Conservation (phyloP, 169 alveolate species). For the Plasmodium cynomolgi region DNA sequence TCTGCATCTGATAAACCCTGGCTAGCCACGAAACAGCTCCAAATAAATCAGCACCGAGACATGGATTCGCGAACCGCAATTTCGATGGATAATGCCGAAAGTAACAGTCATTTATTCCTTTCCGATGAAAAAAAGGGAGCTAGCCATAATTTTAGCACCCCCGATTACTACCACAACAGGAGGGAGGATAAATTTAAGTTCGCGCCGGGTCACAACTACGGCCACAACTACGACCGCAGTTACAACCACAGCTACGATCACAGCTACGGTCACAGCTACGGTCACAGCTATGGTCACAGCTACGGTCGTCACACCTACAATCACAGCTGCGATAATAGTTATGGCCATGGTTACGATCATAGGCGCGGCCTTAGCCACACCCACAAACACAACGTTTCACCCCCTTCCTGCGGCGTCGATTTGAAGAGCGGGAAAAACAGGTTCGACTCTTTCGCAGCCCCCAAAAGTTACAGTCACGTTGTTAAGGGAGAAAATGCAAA, state of each 20-base stretch:
- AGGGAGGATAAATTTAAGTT: constrained; percentile 16
- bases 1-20: neutral
- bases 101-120: constrained; percentile 33
- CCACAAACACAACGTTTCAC: neutral
- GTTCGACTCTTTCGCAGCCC: constrained; percentile 3
- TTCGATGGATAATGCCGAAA: constrained; percentile 51
- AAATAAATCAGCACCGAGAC: constrained; percentile 8
- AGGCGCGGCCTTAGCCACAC: neutral
- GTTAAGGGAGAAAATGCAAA: constrained; percentile 1
- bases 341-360: neutral
- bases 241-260: too few relatives aligned
- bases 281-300: too few relatives aligned
- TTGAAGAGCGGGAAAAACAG: constrained; percentile 18
- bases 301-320: neutral
- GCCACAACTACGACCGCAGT: neutral
- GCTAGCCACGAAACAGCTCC: neutral
- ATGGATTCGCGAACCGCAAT: neutral
- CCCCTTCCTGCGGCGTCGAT: neutral
- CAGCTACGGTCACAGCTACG: too few relatives aligned
- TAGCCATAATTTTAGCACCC: neutral
- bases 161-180: constrained; percentile 12
- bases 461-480: constrained; percentile 1
- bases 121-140: constrained; percentile 30
- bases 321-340: neutral
- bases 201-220: neutral